Evolutionary conservation across 345 rosid species (phyloP), one percentile per base, ranked within the genome.

Genomic region (Crucihimalaya himalaica): DNA sequence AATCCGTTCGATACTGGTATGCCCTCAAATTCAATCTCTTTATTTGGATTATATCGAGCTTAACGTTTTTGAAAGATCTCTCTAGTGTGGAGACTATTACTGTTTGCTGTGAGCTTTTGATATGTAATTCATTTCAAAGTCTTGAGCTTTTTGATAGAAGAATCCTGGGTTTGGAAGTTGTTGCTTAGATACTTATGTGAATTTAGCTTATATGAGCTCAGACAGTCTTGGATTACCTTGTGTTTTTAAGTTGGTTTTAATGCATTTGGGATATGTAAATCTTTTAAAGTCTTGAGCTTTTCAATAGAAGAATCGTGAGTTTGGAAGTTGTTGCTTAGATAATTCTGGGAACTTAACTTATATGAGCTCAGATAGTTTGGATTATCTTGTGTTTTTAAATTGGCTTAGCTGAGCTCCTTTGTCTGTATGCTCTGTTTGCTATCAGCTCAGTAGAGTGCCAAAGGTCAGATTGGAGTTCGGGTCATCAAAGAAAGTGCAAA

Each of bases 361-460:
- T 4, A 13, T 25, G 51, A 48, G 40, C n/a, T 35, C 12, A 13
- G 28, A 25, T 66, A 51, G 21, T 66, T 34, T 51, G 29, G 16
- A 14, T 54, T 7, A 6, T 28, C 59, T 54, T 52, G 73, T 62
- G 50, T 20, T 75, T 68, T 31, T 39, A 60, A 12, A n/a, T 73
- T 37, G 58, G 39, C 23, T 35, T 29, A 1, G 42, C 52, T 40
- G n/a, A 40, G 6, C 42, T 54, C 21, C 28, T 56, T 71, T 29
- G 14, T 61, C 16, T 7, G n/a, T 9, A 51, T 76, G 55, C 27
- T 40, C 9, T 65, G 11, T 60, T 78, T 66, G 32, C 18, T 55
- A 43, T 52, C 82, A 92, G 97, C 83, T 90, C 97, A 57, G 25
- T 23, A 15, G 62, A 40, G 51, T 95, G 99, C 83, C 99, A 92